A percentile compares a stretch with the other conserved stretches of the same genome.
phyloP scores from a whole-genome alignment of 352 stramenopile genomes.

The Globisporangium orthogonon region DNA sequence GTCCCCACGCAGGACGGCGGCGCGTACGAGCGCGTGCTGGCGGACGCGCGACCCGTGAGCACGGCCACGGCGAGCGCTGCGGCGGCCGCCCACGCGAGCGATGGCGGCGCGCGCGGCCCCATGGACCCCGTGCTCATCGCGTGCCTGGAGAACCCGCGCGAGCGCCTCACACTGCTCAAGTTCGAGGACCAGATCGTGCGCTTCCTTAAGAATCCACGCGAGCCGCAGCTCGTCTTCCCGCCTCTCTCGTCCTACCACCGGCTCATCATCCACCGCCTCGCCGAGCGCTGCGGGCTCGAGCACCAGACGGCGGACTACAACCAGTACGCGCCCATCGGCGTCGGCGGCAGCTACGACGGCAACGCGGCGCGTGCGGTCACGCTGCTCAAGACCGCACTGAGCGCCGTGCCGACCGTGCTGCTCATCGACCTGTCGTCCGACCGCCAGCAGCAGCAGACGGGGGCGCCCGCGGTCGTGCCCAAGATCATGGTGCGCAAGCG shows the following conservation, averaged over 20 bases:
- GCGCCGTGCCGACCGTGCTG: conserved; percentile 65
- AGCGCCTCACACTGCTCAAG: conserved; percentile 76
- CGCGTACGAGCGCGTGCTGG: conserved; percentile 27
- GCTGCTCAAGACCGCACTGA: conserved; percentile 83
- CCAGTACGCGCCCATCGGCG: conserved; percentile 23
- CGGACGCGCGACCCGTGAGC: conserved; percentile 33
- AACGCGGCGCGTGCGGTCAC: conserved; percentile 81
- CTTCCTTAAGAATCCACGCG: conserved; percentile 57
- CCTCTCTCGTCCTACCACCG: conserved; percentile 85
- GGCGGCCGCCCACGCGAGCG: conserved; percentile 12
- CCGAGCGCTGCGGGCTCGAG: conserved; percentile 89
- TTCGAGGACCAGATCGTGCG: conserved; percentile 86
- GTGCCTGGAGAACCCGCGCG: conserved; percentile 72
- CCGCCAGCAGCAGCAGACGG: conserved; percentile 48
- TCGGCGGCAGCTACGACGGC: conserved; percentile 32
- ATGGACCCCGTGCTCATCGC: conserved; percentile 76
- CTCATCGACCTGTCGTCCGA: conserved; percentile 86
- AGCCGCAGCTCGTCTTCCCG: conserved; percentile 72
- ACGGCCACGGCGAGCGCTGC: conserved; percentile 50
- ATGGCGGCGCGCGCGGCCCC: conserved; percentile 27
- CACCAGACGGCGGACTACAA: conserved; percentile 83
- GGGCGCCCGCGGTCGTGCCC: conserved; percentile 68
- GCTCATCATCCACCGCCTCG: conserved; percentile 89
- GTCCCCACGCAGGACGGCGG: conserved; percentile 34
- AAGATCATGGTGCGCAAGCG: conserved; percentile 93